These are phyloP conservation scores for Arabis hirsuta DNA, from an alignment of 345 rosid species.

Conservation along the genomic window DNA sequence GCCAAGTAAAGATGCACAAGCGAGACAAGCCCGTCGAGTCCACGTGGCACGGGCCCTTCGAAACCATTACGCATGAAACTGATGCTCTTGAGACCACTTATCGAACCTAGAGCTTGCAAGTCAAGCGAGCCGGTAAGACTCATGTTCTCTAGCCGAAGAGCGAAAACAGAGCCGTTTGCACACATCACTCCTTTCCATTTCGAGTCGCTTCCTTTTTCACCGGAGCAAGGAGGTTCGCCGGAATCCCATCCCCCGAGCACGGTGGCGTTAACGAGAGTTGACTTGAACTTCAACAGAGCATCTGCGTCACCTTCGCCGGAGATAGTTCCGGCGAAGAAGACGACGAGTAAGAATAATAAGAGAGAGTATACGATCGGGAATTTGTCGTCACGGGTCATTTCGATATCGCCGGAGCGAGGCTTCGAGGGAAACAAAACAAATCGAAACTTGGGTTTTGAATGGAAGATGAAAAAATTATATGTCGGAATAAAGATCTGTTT, in stretches of 20 bases:
- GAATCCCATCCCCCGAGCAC: conserved; percentile 50
- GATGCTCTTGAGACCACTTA: conserved; percentile 51
- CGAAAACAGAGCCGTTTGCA: conserved; percentile 43
- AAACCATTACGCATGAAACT: conserved; percentile 70
- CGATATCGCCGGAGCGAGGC: conserved; percentile 13
- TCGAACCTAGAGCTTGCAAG: conserved; percentile 41
- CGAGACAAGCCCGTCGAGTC: conserved; percentile 43
- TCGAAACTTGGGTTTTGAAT: conserved; percentile 22
- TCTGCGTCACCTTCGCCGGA: conserved; percentile 46
- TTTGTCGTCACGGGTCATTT: conserved; percentile 32
- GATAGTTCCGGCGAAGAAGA: neutral
- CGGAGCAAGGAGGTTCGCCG: conserved; percentile 46
- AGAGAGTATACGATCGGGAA: conserved; percentile 4
- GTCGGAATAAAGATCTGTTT: neutral
- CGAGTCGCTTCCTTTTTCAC: conserved; percentile 5
- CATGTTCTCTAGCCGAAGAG: conserved; percentile 59
- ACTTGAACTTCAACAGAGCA: conserved; percentile 59
- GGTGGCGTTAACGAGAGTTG: conserved; percentile 46
- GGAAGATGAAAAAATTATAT: conserved; percentile 23
- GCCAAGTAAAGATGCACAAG: conserved; percentile 62
- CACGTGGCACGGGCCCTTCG: conserved; percentile 58
- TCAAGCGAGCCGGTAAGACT: conserved; percentile 59
- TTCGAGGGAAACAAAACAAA: neutral
- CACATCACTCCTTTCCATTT: conserved; percentile 72
- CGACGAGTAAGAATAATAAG: neutral